Percentiles rank a stretch among this genome's conserved stretches.
phyloP scores from a whole-genome alignment of 2,329 filamentous ascomycete genomes.

The Venturia carpophila region DNA sequence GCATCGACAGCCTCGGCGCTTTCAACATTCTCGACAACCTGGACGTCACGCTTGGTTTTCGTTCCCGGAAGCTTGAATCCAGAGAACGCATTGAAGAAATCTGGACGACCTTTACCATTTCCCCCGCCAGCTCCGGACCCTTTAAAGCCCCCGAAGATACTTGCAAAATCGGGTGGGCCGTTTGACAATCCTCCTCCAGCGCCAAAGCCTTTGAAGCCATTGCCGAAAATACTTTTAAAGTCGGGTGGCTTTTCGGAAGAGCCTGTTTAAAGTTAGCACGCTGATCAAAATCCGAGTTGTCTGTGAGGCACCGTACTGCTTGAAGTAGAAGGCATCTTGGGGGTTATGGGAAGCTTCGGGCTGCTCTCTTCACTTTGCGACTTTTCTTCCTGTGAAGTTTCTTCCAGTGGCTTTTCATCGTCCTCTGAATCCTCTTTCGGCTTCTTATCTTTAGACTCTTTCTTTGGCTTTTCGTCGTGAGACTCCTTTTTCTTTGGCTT shows the following conservation, averaged over 20 bases:
- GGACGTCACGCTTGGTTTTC: neutral
- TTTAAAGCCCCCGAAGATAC: neutral
- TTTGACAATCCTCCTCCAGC: neutral
- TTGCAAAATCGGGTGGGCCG: neutral
- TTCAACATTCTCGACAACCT: neutral
- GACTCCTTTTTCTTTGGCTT: neutral
- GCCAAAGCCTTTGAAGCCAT: neutral
- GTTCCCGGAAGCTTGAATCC: neutral
- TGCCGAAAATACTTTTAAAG: neutral
- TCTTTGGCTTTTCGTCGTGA: neutral
- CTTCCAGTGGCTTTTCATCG: neutral
- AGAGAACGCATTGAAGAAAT: neutral
- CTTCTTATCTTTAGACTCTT: neutral
- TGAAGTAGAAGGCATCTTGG: neutral
- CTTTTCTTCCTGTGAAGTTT: neutral
- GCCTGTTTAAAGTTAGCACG: neutral
- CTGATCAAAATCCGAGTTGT: neutral
- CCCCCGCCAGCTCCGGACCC: neutral
- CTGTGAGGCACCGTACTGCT: neutral
- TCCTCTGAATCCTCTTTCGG: neutral
- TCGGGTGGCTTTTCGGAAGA: neutral
- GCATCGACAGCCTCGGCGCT: neutral
- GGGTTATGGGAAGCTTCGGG: neutral
- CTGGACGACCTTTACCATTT: neutral
- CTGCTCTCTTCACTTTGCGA: neutral